Evolutionary conservation across 2,329 filamentous ascomycete genomes (phyloP), one percentile per base, ranked within the genome.

Genomic region (Colletotrichum destructivum): DNA sequence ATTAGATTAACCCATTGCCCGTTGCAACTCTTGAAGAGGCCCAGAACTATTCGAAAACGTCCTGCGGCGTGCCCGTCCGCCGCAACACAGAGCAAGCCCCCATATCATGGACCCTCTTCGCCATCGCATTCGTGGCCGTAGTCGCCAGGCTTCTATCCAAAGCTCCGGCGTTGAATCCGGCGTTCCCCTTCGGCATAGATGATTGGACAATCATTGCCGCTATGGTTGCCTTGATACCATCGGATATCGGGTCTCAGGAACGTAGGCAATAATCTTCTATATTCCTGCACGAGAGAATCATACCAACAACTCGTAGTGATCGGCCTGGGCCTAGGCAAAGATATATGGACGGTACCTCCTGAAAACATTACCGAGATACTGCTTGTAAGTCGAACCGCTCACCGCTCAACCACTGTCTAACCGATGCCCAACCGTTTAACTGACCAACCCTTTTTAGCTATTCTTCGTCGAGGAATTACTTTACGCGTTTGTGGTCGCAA

Each of bases 281-380:
- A 4, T 16, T 18, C 11, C 21, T 1, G 26, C 2, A 11, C 8
- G 35, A 5, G n/a, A 12, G 23, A 13, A 11, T 38, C 0, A 2
- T 13, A 40, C 16, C 9, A 4, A 11, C 38, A n/a, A 42, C 3
- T 18, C 1, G 7, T 15, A 70, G 62, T 70, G 44, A 35, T 70
- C 6, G 31, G 49, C 5, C 8, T 62, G 7, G 68, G 68, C 15
- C 21, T 71, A 1, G 68, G 63, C 4, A 49, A 51, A 26, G 63
- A 71, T 13, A 56, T 71, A 7, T 67, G 63, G 56, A 62, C 38
- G 15, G 21, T 67, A 1, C n/a, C 62, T 42, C 49, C 68, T 9
- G 68, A 71, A 16, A 44, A 71, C 5, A 71, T 71, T 3, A 71
- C 63, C 13, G 4, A 67, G n/a, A 71, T 71, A 1, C 47, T 71